These are phyloP conservation scores for Cymbidium sinense DNA, from an alignment of 106 monocot species.

Conservation along the genomic window DNA sequence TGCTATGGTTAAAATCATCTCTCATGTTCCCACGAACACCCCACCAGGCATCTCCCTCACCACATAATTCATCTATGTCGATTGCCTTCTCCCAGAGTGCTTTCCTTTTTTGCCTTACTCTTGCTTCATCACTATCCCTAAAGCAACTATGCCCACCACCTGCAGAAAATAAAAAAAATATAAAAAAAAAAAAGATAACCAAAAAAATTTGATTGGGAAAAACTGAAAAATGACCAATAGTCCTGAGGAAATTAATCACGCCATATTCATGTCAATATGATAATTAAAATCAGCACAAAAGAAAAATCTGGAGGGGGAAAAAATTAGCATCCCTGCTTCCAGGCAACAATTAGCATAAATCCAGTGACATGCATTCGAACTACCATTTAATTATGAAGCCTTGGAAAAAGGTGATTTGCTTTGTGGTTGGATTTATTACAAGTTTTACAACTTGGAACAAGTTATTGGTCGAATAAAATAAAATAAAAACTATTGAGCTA, in stretches of 20 bases:
- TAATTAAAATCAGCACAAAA: not conserved
- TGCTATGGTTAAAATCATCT: constrained; percentile 57
- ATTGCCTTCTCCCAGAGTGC: constrained; percentile 54
- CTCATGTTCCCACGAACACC: constrained; percentile 48
- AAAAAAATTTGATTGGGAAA: too few species aligned
- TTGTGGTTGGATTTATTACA: not conserved
- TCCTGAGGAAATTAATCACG: not conserved
- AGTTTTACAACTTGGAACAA: not conserved
- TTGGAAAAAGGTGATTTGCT: not conserved
- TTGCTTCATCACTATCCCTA: constrained; percentile 48
- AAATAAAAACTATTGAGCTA: too few species aligned
- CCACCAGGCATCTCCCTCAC: constrained; percentile 51
- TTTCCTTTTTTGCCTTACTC: constrained; percentile 33
- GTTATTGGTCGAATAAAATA: not conserved
- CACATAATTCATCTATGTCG: constrained; percentile 45
- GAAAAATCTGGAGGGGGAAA: not conserved
- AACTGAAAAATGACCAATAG: too few species aligned
- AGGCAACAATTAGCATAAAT: not conserved
- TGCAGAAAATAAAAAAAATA: constrained; percentile 2
- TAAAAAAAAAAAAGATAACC: not conserved
- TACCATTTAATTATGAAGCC: not conserved
- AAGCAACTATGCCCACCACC: constrained; percentile 73
- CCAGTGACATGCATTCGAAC: not conserved
- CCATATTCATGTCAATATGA: not conserved
- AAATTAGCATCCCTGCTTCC: not conserved